Evolutionary conservation across 352 stramenopile species (phyloP).

Genomic region (Phytopythium chamaehyphon): DNA sequence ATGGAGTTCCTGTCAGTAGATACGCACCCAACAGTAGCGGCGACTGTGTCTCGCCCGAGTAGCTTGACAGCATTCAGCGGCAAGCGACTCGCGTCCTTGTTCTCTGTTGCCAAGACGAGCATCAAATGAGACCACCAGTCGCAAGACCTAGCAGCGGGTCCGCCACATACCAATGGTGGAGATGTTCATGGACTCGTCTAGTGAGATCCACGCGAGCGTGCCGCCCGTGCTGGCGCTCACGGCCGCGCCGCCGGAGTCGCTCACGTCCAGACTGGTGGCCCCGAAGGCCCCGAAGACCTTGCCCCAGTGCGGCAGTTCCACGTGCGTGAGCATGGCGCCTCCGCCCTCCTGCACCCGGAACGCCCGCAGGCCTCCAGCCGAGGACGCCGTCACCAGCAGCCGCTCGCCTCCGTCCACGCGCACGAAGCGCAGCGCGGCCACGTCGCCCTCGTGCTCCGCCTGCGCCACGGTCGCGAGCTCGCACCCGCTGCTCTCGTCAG

Average conservation of each 20-base stretch:
- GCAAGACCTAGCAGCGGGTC: no score
- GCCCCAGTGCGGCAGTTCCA: conserved; percentile 58
- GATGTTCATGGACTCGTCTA: conserved; percentile 46
- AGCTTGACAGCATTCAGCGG: conserved; percentile 70
- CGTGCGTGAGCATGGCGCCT: conserved; percentile 5
- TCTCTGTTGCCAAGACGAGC: conserved; percentile 20
- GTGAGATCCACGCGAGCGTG: conserved; percentile 59
- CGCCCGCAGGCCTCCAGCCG: conserved; percentile 40
- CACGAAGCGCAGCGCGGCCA: conserved; percentile 61
- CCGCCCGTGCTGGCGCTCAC: conserved; percentile 51
- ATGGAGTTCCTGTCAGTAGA: neutral
- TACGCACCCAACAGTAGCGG: conserved; percentile 61
- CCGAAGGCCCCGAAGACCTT: conserved; percentile 34
- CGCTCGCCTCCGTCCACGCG: conserved; percentile 28
- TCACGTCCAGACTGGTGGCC: conserved; percentile 58
- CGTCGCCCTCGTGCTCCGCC: conserved; percentile 46
- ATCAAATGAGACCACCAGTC: neutral
- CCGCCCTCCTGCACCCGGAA: conserved; percentile 29
- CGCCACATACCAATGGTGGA: conserved; percentile 46
- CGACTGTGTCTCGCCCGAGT: conserved; percentile 57
- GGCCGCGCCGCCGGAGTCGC: conserved; percentile 35
- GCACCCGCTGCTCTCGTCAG: neutral
- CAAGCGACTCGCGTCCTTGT: conserved; percentile 46
- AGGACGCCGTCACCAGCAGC: conserved; percentile 58
- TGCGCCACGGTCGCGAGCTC: conserved; percentile 46